Conservation (phyloP, 129 eudicot genomes). For the Chrysanthemum seticuspe region DNA sequence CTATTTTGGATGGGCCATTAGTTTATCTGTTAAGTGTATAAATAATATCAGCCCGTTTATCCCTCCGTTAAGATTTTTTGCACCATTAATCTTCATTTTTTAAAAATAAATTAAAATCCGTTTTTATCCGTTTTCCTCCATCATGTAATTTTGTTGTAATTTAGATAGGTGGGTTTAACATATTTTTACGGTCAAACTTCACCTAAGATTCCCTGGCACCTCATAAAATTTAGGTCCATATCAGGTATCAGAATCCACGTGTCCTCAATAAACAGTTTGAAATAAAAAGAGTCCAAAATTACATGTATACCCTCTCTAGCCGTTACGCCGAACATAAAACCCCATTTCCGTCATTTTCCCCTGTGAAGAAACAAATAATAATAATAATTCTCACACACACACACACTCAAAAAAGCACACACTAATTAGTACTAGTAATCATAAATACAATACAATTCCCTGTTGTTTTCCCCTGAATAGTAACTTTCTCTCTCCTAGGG, state of each 20-base stretch:
- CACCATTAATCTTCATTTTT: too few relatives aligned
- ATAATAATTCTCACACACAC: neutral
- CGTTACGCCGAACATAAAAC: conserved; percentile 25
- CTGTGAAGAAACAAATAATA: conserved; percentile 3
- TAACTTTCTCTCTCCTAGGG: conserved; percentile 30
- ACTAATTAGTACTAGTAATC: too few relatives aligned
- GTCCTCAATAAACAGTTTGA: conserved; percentile 19
- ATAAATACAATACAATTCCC: too few relatives aligned
- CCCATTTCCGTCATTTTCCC: conserved; percentile 32
- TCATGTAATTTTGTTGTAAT: too few relatives aligned
- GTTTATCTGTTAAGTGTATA: too few relatives aligned
- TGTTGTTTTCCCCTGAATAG: neutral
- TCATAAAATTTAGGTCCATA: too few relatives aligned
- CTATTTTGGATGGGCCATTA: too few relatives aligned
- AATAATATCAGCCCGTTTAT: too few relatives aligned
- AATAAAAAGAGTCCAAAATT: neutral
- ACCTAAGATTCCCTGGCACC: conserved; percentile 12
- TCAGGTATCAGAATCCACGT: conserved; percentile 22
- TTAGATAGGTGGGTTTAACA: too few relatives aligned
- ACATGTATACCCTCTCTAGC: conserved; percentile 32
- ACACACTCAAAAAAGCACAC: conserved; percentile 12
- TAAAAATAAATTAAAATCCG: too few relatives aligned
- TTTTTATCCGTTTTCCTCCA: too few relatives aligned
- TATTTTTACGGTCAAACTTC: neutral
- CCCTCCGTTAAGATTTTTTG: too few relatives aligned